phyloP scores from a whole-genome alignment of 2,329 filamentous ascomycete species.

The Fusarium succisae region DNA sequence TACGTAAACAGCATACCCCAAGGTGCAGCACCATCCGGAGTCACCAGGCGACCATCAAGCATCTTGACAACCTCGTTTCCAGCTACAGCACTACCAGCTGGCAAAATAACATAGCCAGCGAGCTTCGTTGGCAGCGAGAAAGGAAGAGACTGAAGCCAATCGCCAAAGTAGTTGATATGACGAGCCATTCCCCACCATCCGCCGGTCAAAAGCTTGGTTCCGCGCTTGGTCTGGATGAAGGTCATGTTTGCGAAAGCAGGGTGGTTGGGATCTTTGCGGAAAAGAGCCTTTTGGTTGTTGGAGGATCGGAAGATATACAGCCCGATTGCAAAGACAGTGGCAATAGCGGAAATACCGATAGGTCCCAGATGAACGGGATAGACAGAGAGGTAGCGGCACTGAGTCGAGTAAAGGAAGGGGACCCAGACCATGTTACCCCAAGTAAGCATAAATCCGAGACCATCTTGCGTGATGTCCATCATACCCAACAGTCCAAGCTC shows the following conservation, averaged over 20 bases:
- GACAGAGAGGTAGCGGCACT: conserved; percentile 82
- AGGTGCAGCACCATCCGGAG: conserved; percentile 76
- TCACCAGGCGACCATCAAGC: conserved; percentile 67
- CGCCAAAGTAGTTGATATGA: conserved; percentile 93
- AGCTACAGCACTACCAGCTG: conserved; percentile 52
- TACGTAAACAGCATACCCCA: conserved; percentile 90
- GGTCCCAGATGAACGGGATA: conserved; percentile 80
- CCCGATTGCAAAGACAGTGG: conserved; percentile 72
- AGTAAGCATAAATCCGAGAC: conserved; percentile 90
- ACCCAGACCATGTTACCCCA: conserved; percentile 94
- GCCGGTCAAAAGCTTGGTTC: conserved; percentile 79
- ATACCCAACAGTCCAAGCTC: conserved; percentile 87
- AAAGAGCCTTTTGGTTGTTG: conserved; percentile 93
- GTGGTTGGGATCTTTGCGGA: conserved; percentile 84
- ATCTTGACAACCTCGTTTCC: conserved; percentile 62
- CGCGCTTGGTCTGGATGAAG: conserved; percentile 83
- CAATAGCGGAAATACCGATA: conserved; percentile 68
- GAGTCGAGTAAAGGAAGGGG: conserved; percentile 84
- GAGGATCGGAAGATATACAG: conserved; percentile 88
- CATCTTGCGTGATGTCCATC: conserved; percentile 90
- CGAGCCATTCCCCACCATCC: conserved; percentile 93
- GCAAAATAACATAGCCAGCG: conserved; percentile 78
- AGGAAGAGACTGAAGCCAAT: conserved; percentile 90
- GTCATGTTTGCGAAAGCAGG: conserved; percentile 78
- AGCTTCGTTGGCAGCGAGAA: conserved; percentile 86